These are phyloP conservation scores for Dalbergia cochinchinensis DNA, from an alignment of 306 rosid species.

Conservation along the genomic window DNA sequence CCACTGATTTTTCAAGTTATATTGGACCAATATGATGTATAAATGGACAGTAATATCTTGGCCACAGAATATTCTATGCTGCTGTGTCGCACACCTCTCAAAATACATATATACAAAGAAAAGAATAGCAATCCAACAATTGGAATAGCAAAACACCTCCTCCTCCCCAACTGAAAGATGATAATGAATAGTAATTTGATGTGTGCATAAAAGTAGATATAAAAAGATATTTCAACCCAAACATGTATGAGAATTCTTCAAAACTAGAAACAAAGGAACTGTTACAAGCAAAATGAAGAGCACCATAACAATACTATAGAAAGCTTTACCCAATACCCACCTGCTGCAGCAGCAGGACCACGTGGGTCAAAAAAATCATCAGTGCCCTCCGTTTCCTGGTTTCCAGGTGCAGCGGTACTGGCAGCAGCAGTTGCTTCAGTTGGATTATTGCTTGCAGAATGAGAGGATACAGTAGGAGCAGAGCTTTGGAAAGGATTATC, in stretches of 20 bases:
- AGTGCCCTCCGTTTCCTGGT: constrained; percentile 59
- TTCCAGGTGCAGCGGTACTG: constrained; percentile 53
- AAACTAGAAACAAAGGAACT: constrained; percentile 9
- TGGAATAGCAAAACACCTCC: constrained; percentile 13
- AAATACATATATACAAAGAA: constrained; percentile 19
- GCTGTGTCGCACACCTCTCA: not conserved
- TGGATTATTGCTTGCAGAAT: constrained; percentile 59
- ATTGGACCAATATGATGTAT: not conserved
- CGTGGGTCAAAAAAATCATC: constrained; percentile 99
- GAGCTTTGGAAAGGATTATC: constrained; percentile 61
- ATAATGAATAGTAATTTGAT: constrained; percentile 13
- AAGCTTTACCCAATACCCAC: constrained; percentile 50
- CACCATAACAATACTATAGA: constrained; percentile 31
- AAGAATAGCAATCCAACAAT: not conserved
- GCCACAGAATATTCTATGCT: not conserved
- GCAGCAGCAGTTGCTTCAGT: constrained; percentile 54
- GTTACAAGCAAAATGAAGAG: constrained; percentile 14
- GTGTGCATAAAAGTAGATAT: constrained; percentile 7
- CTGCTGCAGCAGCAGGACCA: constrained; percentile 59
- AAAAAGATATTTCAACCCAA: constrained; percentile 11
- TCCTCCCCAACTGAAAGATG: constrained; percentile 5
- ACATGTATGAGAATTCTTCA: constrained; percentile 2
- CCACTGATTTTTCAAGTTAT: constrained; percentile 29
- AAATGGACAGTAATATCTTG: not conserved
- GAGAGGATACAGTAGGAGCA: constrained; percentile 67